These are phyloP conservation scores for Zygosaccharomyces pseudobailii DNA, from an alignment of 1,139 yeast genomes.

Conservation along the genomic window DNA sequence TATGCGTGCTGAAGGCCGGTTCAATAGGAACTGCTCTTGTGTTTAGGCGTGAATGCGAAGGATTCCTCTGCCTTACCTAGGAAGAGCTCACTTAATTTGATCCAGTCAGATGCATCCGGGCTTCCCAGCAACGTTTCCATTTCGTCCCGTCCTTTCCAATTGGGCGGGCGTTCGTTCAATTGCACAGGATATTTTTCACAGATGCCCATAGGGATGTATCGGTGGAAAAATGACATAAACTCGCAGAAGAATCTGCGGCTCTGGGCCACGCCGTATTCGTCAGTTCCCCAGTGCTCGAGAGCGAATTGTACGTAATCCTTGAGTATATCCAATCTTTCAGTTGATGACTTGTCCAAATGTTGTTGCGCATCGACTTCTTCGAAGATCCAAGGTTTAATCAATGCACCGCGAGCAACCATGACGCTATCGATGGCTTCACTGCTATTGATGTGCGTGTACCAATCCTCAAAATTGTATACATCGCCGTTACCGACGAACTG, in stretches of 20 bases:
- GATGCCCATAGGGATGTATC: constrained; percentile 92
- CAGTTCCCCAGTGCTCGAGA: constrained; percentile 96
- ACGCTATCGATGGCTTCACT: constrained; percentile 76
- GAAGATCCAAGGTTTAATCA: constrained; percentile 97
- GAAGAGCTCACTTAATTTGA: constrained; percentile 93
- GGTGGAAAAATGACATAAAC: constrained; percentile 85
- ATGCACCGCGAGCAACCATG: constrained; percentile 97
- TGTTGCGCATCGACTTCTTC: constrained; percentile 91
- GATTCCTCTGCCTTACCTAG: constrained; percentile 75
- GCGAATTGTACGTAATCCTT: constrained; percentile 71
- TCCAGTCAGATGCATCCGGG: constrained; percentile 87
- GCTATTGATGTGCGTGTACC: constrained; percentile 66
- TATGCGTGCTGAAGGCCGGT: constrained; percentile 3
- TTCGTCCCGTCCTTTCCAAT: constrained; percentile 93
- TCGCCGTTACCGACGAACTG: constrained; percentile 92
- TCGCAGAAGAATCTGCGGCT: constrained; percentile 93
- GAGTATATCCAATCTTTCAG: constrained; percentile 77
- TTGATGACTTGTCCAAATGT: constrained; percentile 83
- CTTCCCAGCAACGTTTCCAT: constrained; percentile 86
- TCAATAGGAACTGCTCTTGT: constrained; percentile 77
- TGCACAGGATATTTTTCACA: constrained; percentile 84
- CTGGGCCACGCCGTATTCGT: constrained; percentile 84
- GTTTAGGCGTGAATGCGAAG: constrained; percentile 86
- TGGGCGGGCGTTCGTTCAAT: constrained; percentile 88
- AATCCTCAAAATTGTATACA: constrained; percentile 78